phyloP scores from a whole-genome alignment of 2,329 filamentous ascomycete species.

The Colletotrichum eremochloae region DNA sequence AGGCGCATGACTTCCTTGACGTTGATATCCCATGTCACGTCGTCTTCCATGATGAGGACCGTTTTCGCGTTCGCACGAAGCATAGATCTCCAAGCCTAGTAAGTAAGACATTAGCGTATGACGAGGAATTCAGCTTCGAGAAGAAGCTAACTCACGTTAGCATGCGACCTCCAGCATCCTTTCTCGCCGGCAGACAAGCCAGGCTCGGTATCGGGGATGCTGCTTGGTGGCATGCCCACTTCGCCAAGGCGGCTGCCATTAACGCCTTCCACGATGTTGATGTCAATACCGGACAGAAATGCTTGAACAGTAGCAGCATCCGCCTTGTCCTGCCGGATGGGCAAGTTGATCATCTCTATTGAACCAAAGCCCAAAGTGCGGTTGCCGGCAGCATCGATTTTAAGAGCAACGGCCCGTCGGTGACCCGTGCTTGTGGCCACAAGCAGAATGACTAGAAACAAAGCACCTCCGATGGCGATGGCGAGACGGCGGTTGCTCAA shows the following conservation, averaged over 20 bases:
- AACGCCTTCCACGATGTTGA: conserved; percentile 45
- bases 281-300: conserved; percentile 46
- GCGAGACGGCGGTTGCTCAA: conserved; percentile 23
- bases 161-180: conserved; percentile 48
- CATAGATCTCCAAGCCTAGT: conserved; percentile 48
- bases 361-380: conserved; percentile 46
- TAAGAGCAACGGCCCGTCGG: background rate
- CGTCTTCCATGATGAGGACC: conserved; percentile 48
- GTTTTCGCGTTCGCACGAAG: conserved; percentile 44
- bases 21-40: conserved; percentile 49
- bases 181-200: conserved; percentile 44
- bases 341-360: conserved; percentile 47
- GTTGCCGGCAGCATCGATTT: conserved; percentile 44
- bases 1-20: conserved; percentile 45
- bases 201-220: conserved; percentile 35
- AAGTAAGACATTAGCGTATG: conserved; percentile 1
- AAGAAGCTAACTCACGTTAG: conserved; percentile 44
- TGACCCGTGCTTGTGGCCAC: background rate
- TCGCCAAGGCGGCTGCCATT: conserved; percentile 43
- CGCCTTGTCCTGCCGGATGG: conserved; percentile 46
- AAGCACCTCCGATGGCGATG: background rate
- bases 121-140: background rate
- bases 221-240: conserved; percentile 47
- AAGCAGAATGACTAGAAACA: conserved; percentile 15
- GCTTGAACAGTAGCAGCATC: conserved; percentile 48